These are phyloP conservation scores for Neurospora intermedia DNA, from an alignment of 495 filamentous ascomycete species.

Conservation along the genomic window DNA sequence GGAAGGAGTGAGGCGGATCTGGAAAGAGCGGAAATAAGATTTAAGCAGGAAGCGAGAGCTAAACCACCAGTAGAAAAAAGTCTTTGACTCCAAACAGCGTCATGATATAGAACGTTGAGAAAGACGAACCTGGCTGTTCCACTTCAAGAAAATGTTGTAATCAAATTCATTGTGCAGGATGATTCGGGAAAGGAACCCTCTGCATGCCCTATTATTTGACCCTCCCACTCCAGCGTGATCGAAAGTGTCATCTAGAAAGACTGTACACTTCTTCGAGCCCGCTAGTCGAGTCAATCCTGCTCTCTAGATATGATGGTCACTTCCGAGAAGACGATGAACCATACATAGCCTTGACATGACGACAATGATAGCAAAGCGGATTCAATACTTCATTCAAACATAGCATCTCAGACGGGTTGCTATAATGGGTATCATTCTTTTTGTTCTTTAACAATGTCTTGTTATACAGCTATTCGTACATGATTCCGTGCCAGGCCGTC, in stretches of 20 bases:
- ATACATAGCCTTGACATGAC: background rate
- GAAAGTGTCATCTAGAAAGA: background rate
- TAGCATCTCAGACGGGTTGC: background rate
- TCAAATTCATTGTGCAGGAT: too few relatives aligned
- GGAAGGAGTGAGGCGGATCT: too few relatives aligned
- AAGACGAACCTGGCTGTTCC: too few relatives aligned
- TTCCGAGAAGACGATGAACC: background rate
- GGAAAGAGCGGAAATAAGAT: too few relatives aligned
- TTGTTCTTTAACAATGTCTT: slow-evolving; percentile 2
- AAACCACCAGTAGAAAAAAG: too few relatives aligned
- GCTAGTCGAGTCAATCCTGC: background rate
- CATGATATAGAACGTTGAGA: too few relatives aligned
- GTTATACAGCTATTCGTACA: slow-evolving; percentile 4
- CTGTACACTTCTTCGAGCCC: background rate
- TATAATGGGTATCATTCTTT: background rate
- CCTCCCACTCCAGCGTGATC: background rate
- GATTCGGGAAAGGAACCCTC: too few relatives aligned
- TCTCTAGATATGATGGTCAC: background rate
- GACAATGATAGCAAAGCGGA: background rate
- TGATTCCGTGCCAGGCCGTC: background rate
- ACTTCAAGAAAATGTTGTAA: too few relatives aligned
- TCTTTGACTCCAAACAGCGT: too few relatives aligned
- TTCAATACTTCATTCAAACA: background rate
- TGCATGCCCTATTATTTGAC: too few relatives aligned
- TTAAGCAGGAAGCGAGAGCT: too few relatives aligned